Evolutionary conservation across 2,329 filamentous ascomycete genomes (phyloP), one percentile per base, ranked within the genome.

Genomic region (Ophiostoma fasciatum): DNA sequence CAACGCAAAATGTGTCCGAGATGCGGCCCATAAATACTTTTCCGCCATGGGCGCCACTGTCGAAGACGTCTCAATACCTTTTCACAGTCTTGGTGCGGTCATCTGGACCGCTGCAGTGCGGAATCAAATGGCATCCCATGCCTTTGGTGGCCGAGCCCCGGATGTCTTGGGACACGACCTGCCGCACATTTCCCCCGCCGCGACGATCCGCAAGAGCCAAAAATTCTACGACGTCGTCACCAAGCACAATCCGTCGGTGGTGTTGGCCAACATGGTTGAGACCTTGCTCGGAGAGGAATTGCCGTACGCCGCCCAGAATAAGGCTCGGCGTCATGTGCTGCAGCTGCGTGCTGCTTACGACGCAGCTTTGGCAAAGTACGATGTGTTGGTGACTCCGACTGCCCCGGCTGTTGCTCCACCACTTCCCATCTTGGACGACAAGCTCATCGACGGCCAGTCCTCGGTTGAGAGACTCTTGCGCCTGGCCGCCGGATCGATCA

Each of bases 261-360:
- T n/a, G n/a, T n/a, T n/a, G n/a, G n/a, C n/a, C n/a, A n/a, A n/a
- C n/a, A n/a, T n/a, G n/a, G n/a, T n/a, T n/a, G n/a, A n/a, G n/a
- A n/a, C n/a, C n/a, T n/a, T n/a, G 52, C 10, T 51, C 44, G 1
- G 50, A 53, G 23, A 42, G 58, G 4, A 5, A 25, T 57, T 49
- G 31, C 50, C 51, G 0, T 42, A 49, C 3, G 42, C 44, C 7
- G 47, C 58, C 9, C 54, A 60, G 23, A 58, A 56, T 22, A 67
- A 68, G 49, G 62, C 62, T 0, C 53, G 64, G 39, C 56, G 58
- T 28, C 60, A 64, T 37, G 58, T 61, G 1, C 57, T 59, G 33
- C 50, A 66, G 46, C 50, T 69, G 18, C 54, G 62, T 3, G 61
- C 56, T 4, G 62, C 60, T 4, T 69, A 69, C 45, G 63, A 68